These are phyloP conservation scores for Calocybe cyanea DNA, from an alignment of 768 basidiomycete species.

Conservation along the genomic window DNA sequence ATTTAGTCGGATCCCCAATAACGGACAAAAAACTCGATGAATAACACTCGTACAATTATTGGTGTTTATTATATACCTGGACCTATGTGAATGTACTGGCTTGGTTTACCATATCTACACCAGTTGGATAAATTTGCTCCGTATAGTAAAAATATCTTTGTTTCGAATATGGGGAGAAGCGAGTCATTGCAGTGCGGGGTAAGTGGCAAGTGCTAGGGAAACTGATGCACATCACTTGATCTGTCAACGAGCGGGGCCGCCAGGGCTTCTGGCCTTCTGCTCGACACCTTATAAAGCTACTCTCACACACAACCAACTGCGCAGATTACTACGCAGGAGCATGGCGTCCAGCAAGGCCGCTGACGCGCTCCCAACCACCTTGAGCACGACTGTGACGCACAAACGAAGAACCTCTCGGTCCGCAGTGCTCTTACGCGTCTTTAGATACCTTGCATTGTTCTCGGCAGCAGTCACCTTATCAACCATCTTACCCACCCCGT, in stretches of 20 bases:
- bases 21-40: too few relatives aligned
- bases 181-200: too few relatives aligned
- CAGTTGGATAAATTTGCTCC: too few relatives aligned
- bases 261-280: too few relatives aligned
- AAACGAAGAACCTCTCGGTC: slow-evolving; percentile 6
- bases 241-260: slow-evolving; percentile 11
- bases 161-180: neutral
- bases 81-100: too few relatives aligned
- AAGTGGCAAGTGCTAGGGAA: neutral
- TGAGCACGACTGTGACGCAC: neutral
- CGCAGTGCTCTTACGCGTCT: slow-evolving; percentile 11
- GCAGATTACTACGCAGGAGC: too few relatives aligned
- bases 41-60: too few relatives aligned
- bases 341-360: neutral
- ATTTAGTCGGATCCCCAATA: too few relatives aligned
- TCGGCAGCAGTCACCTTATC: slow-evolving; percentile 31
- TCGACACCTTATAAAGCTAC: too few relatives aligned
- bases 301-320: too few relatives aligned
- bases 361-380: slow-evolving; percentile 7
- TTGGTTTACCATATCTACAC: too few relatives aligned
- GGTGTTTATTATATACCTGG: too few relatives aligned
- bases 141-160: neutral
- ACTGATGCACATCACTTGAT: slow-evolving; percentile 2
- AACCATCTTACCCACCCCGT: slow-evolving; percentile 29
- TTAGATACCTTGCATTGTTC: slow-evolving; percentile 23